phyloP scores from a whole-genome alignment of 176 grass and related monocot genomes.

The Olyra latifolia region DNA sequence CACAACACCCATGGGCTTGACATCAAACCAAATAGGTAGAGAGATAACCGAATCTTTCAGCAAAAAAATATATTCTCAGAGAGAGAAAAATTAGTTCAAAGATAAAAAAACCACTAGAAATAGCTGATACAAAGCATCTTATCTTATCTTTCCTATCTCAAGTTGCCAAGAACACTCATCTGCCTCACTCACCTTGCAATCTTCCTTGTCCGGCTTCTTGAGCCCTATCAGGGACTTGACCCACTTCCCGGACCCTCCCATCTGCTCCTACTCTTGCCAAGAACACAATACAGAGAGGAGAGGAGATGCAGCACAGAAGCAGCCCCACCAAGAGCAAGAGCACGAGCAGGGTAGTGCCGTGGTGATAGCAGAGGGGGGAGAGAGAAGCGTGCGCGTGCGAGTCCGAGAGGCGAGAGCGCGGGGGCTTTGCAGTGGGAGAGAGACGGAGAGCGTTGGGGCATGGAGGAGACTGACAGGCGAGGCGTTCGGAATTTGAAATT shows the following conservation, averaged over 20 bases:
- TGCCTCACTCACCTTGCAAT: slow-evolving; percentile 51
- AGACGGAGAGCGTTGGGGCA: slow-evolving; percentile 15
- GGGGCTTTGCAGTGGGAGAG: slow-evolving; percentile 33
- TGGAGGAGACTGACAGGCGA: too few relatives aligned
- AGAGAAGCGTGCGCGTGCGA: slow-evolving; percentile 17
- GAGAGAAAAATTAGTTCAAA: neutral
- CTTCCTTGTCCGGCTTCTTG: slow-evolving; percentile 76
- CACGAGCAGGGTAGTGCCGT: neutral
- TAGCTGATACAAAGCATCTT: neutral
- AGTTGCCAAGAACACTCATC: neutral
- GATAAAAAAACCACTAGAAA: neutral
- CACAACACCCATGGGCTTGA: neutral
- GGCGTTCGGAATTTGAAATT: slow-evolving; percentile 75
- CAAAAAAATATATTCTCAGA: neutral
- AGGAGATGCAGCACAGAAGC: too few relatives aligned
- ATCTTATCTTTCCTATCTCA: neutral
- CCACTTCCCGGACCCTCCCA: slow-evolving; percentile 89
- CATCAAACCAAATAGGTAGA: neutral
- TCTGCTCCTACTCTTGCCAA: slow-evolving; percentile 3
- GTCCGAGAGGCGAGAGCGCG: slow-evolving; percentile 23
- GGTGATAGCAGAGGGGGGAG: neutral
- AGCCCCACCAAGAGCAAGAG: neutral
- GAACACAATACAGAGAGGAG: neutral
- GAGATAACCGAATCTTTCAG: neutral
- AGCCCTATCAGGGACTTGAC: slow-evolving; percentile 81